Evolutionary conservation across 2,329 filamentous ascomycete species (phyloP), one percentile per base, ranked within the genome.

Genomic region (Calonectria pseudoreteaudii): DNA sequence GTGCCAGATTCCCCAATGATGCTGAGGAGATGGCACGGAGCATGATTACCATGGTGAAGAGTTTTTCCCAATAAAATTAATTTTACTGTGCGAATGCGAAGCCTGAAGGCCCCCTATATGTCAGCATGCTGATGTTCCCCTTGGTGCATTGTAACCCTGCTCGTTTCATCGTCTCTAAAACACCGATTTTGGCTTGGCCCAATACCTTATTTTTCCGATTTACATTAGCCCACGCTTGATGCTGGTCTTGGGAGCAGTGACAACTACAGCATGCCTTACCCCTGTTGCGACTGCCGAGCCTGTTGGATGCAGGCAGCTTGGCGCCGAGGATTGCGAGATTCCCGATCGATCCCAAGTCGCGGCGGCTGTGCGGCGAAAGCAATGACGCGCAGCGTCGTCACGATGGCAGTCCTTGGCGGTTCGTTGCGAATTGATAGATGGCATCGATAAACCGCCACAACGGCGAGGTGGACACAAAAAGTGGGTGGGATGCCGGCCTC

Each of bases 1-100:
- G 86, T 74, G 87, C 83, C 26, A 82, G 87, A 9, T 89, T 85
- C 73, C 87, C 87, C 0, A 84, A 80, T 4, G 87, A 89, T 75
- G 85, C 85, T 2, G 82, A 84, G 26, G 56, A 66, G 28, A 74
- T 72, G 73, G 38, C 73, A 26, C 52, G 30, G 31, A 67, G n/a
- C 31, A 50, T 72, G 66, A 53, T 74, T 7, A 60, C 49, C 26
- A 47, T 70, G 11, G 60, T 72, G 11, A 67, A 72, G 60, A 60
- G 52, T n/a, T 62, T 73, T 64, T 31, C 38, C 26, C 28, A 65
- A 65, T 49, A 47, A 65, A 64, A 47, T 16, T 49, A 65, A 62
- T 62, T 62, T 28, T 28, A 41, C 23, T 26, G 56, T 18, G 31
- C 36, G 23, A 38, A 28, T 62, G 34, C n/a, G 18, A 62, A 41